phyloP scores from a whole-genome alignment of 169 alveolate genomes.

The Theileria parva region DNA sequence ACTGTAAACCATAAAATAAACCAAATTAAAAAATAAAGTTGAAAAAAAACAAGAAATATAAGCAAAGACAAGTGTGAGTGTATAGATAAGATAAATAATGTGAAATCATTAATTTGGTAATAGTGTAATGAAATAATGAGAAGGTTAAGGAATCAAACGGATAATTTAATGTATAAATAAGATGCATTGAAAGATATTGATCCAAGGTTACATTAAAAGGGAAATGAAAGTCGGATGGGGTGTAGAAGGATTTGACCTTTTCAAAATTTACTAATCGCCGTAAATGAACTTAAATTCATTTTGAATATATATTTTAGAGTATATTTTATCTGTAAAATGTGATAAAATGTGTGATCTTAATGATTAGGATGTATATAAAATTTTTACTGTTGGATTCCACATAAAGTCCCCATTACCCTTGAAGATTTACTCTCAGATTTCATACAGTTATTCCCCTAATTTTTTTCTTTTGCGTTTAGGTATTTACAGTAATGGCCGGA shows the following conservation, averaged over 20 bases:
- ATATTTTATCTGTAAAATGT: not conserved
- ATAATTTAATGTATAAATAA: not conserved
- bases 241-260: not conserved
- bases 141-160: not conserved
- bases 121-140: not conserved
- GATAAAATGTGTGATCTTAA: not conserved
- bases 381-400: not conserved
- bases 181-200: not conserved
- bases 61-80: not conserved
- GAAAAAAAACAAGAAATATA: not conserved
- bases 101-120: not conserved
- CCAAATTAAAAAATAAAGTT: not conserved
- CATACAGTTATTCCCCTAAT: not conserved
- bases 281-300: not conserved
- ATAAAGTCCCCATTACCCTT: conserved; percentile 2
- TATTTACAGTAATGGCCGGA: not conserved
- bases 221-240: not conserved
- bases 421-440: not conserved
- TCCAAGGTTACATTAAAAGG: not conserved
- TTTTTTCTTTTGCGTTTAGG: not conserved
- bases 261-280: not conserved
- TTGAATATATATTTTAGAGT: not conserved
- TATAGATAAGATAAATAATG: not conserved
- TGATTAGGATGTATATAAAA: not conserved
- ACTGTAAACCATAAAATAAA: not conserved